phyloP scores from a whole-genome alignment of 768 basidiomycete genomes.

The Cubamyces sp. region DNA sequence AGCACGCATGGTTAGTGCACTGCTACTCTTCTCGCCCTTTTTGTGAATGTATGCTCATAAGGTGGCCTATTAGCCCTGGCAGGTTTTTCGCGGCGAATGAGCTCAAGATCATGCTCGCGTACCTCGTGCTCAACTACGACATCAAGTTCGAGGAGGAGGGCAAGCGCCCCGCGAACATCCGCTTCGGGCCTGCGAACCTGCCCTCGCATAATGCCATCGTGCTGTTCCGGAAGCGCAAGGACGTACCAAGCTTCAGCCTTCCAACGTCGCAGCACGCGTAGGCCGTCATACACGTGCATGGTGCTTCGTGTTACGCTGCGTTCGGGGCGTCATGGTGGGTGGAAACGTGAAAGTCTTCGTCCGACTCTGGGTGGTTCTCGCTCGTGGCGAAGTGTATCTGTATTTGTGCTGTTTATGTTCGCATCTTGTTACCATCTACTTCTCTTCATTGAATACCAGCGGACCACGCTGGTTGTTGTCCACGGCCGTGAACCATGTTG shows the following conservation, averaged over 20 bases:
- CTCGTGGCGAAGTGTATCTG: no score
- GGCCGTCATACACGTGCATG: background rate
- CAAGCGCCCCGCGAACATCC: constrained; percentile 29
- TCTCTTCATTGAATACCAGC: no score
- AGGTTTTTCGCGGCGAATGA: constrained; percentile 38
- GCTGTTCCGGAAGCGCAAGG: constrained; percentile 41
- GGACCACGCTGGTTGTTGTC: no score
- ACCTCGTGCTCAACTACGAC: constrained; percentile 39
- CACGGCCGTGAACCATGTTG: no score
- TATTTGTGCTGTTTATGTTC: no score
- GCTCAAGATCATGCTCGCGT: constrained; percentile 39
- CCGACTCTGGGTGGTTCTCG: no score
- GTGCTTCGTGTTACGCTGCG: no score
- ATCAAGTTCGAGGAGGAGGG: constrained; percentile 35
- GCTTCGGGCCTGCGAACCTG: constrained; percentile 20
- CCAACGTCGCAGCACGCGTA: background rate
- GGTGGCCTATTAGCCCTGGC: constrained; percentile 8
- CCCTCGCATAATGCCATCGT: constrained; percentile 31
- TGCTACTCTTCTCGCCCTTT: background rate
- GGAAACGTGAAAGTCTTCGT: no score
- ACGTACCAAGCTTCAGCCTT: background rate
- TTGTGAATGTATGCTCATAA: background rate
- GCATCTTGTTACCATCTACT: no score
- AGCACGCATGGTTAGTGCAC: constrained; percentile 35
- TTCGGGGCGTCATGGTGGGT: no score